phyloP scores from a whole-genome alignment of 169 alveolate genomes.

The Babesia microti region DNA sequence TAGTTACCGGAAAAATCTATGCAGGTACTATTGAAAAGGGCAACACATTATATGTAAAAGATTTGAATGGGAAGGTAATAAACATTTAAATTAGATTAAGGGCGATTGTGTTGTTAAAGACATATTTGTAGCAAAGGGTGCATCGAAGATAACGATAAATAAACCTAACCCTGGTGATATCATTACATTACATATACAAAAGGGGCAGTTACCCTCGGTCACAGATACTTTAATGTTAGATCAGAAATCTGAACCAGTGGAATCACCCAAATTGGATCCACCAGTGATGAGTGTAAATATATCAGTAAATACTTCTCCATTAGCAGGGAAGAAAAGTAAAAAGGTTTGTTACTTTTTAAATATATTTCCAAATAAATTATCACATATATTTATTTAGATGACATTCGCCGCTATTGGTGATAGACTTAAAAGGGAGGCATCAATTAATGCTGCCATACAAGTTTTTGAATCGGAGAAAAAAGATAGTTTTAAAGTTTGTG shows the following conservation, averaged over 20 bases:
- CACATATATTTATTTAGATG: constrained; percentile 6
- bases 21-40: constrained; percentile 60
- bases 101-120: constrained; percentile 55
- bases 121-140: constrained; percentile 51
- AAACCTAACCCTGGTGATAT: constrained; percentile 60
- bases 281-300: constrained; percentile 81
- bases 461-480: constrained; percentile 63
- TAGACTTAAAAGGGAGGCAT: constrained; percentile 77
- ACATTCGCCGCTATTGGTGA: constrained; percentile 74
- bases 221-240: constrained; percentile 56
- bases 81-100: constrained; percentile 26
- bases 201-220: constrained; percentile 59
- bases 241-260: constrained; percentile 44
- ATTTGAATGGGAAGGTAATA: constrained; percentile 14
- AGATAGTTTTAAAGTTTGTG: constrained; percentile 65
- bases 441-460: constrained; percentile 78
- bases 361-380: not conserved
- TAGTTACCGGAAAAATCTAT: constrained; percentile 63
- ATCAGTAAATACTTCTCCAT: constrained; percentile 80
- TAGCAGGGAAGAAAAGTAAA: constrained; percentile 81
- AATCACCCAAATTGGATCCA: constrained; percentile 77
- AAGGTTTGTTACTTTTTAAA: constrained; percentile 9
- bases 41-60: constrained; percentile 50
- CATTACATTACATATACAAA: constrained; percentile 50
- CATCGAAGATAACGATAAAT: constrained; percentile 41